These are phyloP conservation scores for Knufia petricola DNA, from an alignment of 2,329 filamentous ascomycete species.

Conservation along the genomic window DNA sequence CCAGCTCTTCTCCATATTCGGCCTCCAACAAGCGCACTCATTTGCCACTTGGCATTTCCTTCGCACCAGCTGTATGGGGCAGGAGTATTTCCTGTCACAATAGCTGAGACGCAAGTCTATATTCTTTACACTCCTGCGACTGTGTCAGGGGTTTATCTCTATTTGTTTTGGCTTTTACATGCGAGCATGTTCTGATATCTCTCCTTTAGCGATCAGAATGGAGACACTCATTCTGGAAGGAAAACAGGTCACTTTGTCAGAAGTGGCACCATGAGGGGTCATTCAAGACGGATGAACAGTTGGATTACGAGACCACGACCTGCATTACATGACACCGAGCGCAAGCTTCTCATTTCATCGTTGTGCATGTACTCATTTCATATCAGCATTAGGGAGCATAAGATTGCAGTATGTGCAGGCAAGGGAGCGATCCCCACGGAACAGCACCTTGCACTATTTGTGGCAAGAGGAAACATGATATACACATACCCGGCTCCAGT, in stretches of 20 bases:
- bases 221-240: neutral
- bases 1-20: neutral
- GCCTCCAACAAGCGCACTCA: neutral
- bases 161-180: slow-evolving; percentile 6
- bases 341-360: slow-evolving; percentile 4
- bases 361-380: slow-evolving; percentile 5
- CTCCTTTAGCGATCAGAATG: neutral
- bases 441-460: neutral
- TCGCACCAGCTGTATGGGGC: neutral
- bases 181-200: neutral
- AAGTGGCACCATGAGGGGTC: neutral
- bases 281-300: neutral
- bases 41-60: slow-evolving; percentile 8
- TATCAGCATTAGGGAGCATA: neutral
- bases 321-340: slow-evolving; percentile 10
- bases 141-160: neutral
- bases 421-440: slow-evolving; percentile 4
- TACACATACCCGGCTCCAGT: slow-evolving; percentile 2
- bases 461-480: neutral
- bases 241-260: neutral
- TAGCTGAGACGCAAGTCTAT: slow-evolving; percentile 1
- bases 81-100: neutral
- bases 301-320: slow-evolving; percentile 9
- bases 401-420: neutral
- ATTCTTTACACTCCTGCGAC: neutral